A percentile compares a stretch with the other conserved stretches of the same genome.
Evolutionary conservation across 2,329 filamentous ascomycete species (phyloP).

Genomic region (Harringtonia lauricola): DNA sequence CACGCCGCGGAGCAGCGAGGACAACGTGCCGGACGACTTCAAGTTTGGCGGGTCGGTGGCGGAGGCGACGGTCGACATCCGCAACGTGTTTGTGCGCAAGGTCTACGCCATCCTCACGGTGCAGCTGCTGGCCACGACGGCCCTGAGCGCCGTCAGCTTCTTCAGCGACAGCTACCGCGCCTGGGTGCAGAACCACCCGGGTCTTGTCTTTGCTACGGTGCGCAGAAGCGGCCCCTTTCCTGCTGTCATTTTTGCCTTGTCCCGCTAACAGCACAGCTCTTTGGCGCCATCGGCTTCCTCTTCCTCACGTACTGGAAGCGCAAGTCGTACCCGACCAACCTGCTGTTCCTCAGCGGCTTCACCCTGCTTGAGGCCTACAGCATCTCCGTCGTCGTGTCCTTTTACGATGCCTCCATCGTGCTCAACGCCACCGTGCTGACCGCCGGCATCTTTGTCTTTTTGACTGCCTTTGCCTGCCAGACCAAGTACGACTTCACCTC

Average conservation of each 20-base stretch:
- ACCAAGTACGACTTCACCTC: constrained; percentile 96
- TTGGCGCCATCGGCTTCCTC: constrained; percentile 77
- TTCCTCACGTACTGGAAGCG: constrained; percentile 89
- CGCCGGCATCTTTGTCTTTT: constrained; percentile 67
- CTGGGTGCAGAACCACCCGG: constrained; percentile 80
- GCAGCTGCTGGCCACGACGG: constrained; percentile 76
- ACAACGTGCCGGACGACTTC: constrained; percentile 95
- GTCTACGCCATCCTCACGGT: constrained; percentile 97
- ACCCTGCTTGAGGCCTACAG: constrained; percentile 89
- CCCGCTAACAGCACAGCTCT: constrained; percentile 34
- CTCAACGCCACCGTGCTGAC: constrained; percentile 86
- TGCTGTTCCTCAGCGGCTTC: constrained; percentile 84
- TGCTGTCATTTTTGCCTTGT: not conserved
- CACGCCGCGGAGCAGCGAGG: constrained; percentile 66
- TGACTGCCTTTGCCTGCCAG: constrained; percentile 88
- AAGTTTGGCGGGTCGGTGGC: constrained; percentile 94
- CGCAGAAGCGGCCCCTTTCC: not conserved
- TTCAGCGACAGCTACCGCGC: constrained; percentile 65
- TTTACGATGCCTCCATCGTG: constrained; percentile 75
- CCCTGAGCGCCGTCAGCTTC: constrained; percentile 76
- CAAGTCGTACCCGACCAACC: constrained; percentile 88
- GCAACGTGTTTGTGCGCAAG: constrained; percentile 94
- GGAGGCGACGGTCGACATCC: constrained; percentile 88
- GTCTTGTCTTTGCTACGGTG: constrained; percentile 71
- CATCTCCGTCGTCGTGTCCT: constrained; percentile 84